These are phyloP conservation scores for Diutina rugosa DNA, from an alignment of 1,139 yeast species.

Conservation along the genomic window DNA sequence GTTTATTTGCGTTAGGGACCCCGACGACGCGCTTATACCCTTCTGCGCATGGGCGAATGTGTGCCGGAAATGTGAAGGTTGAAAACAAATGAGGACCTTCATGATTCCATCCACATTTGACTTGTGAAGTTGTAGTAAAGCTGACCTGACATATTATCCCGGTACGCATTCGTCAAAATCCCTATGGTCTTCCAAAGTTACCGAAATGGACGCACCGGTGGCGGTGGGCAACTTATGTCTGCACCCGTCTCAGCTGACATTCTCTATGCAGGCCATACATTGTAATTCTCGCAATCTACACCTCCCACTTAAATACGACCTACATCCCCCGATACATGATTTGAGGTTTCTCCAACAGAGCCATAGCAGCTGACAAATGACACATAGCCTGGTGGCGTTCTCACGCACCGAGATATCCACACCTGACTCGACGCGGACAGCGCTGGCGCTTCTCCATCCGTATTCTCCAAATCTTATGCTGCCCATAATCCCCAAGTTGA, in stretches of 20 bases:
- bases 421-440: background rate
- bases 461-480: background rate
- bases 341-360: background rate
- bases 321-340: background rate
- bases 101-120: background rate
- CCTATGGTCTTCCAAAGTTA: no score
- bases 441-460: background rate
- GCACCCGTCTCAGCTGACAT: background rate
- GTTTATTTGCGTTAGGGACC: background rate
- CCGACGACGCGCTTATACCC: background rate
- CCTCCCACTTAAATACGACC: background rate
- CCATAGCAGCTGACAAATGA: background rate
- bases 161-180: no score
- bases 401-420: background rate
- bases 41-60: background rate
- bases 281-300: background rate
- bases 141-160: no score
- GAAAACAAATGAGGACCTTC: background rate
- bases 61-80: background rate
- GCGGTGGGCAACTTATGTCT: background rate
- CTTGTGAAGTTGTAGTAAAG: no score
- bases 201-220: background rate
- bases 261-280: background rate
- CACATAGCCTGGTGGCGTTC: background rate
- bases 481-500: background rate